Conservation (phyloP, 1,139 yeast genomes). For the Trichomonascaceae sp. region DNA sequence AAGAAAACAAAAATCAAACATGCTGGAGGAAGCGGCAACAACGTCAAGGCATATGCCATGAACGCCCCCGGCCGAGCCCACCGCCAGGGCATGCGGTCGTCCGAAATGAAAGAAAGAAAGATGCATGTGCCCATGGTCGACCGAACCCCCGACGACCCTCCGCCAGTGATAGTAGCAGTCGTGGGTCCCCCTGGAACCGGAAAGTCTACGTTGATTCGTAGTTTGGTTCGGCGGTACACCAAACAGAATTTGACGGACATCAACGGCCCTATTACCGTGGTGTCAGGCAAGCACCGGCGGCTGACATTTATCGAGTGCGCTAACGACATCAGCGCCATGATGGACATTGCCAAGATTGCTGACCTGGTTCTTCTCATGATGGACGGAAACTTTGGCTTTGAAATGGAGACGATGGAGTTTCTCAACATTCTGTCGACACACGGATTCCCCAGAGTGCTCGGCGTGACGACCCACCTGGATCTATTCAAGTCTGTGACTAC, state of each 20-base stretch:
- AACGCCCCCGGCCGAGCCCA: constrained; percentile 84
- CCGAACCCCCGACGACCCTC: constrained; percentile 96
- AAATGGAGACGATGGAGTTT: constrained; percentile 99
- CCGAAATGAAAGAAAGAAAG: constrained; percentile 69
- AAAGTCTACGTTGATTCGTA: constrained; percentile 82
- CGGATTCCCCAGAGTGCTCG: constrained; percentile 96
- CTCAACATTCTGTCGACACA: constrained; percentile 92
- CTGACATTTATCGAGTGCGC: constrained; percentile 87
- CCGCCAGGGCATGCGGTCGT: constrained; percentile 69
- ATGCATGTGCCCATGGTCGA: constrained; percentile 97
- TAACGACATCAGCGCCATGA: constrained; percentile 89
- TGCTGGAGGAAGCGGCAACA: constrained; percentile 49
- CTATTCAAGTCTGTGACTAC: constrained; percentile 83
- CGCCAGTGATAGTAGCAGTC: constrained; percentile 91
- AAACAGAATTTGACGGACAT: constrained; percentile 76
- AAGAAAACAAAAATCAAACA: constrained; percentile 58
- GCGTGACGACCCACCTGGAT: constrained; percentile 92
- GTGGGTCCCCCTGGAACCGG: constrained; percentile 99
- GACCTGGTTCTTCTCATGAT: constrained; percentile 80
- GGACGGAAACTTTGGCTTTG: constrained; percentile 96
- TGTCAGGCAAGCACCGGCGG: constrained; percentile 87
- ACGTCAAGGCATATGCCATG: constrained; percentile 91
- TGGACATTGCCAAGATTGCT: constrained; percentile 90
- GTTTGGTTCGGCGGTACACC: constrained; percentile 78
- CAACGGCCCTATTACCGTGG: constrained; percentile 96